phyloP scores from a whole-genome alignment of 129 eudicot genomes.

The Saposhnikovia divaricata region DNA sequence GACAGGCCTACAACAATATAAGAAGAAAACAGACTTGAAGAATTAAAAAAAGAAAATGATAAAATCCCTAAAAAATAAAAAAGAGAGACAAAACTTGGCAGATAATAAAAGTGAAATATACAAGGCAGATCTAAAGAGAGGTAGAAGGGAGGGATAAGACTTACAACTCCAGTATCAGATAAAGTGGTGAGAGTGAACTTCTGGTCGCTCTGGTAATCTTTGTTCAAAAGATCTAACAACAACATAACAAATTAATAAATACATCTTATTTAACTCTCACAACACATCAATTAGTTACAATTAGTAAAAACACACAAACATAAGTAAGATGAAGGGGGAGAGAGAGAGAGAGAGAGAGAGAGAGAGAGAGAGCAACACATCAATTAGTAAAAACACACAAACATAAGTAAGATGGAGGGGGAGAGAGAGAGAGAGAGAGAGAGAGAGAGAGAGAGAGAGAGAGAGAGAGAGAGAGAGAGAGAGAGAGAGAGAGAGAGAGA shows the following conservation, averaged over 20 bases:
- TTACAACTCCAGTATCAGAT: conserved; percentile 87
- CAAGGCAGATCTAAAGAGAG: neutral
- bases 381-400: neutral
- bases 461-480: too few species aligned
- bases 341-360: too few species aligned
- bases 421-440: too few species aligned
- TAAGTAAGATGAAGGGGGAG: too few species aligned
- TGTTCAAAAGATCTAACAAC: conserved; percentile 69
- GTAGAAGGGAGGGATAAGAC: conserved; percentile 2
- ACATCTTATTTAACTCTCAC: too few species aligned
- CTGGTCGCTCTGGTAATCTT: conserved; percentile 82
- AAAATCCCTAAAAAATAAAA: neutral
- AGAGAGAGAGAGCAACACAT: too few species aligned
- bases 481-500: too few species aligned
- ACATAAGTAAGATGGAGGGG: too few species aligned
- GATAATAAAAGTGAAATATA: neutral
- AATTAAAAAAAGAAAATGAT: neutral
- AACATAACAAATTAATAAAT: neutral
- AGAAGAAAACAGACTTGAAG: neutral
- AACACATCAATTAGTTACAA: neutral
- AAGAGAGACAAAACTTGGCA: too few species aligned
- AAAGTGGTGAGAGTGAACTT: conserved; percentile 79
- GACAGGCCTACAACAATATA: neutral
- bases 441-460: too few species aligned
- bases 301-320: neutral